Percentiles rank a stretch among this genome's conserved stretches.
Conservation (phyloP, 345 rosid species). For the Rhizophora mangle region DNA sequence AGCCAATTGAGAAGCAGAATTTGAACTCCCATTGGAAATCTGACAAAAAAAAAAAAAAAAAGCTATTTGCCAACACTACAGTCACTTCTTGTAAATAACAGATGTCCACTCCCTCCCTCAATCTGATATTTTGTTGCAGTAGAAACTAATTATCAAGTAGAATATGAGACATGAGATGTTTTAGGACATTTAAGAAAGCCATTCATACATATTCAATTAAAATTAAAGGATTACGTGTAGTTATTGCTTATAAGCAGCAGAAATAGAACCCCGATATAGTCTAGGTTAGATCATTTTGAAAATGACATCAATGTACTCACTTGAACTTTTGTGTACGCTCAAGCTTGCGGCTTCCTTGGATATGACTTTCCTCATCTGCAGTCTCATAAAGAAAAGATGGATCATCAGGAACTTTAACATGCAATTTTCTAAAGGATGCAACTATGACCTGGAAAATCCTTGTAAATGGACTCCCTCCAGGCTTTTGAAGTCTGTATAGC, state of each 20-base stretch:
- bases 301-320: constrained; percentile 32
- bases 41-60: no score
- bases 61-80: no score
- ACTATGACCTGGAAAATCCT: constrained; percentile 78
- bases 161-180: background rate
- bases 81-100: no score
- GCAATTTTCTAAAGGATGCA: constrained; percentile 65
- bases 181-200: background rate
- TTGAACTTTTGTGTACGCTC: constrained; percentile 61
- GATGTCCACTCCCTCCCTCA: no score
- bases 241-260: background rate
- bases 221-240: background rate
- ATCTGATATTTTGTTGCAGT: no score
- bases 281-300: background rate
- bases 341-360: constrained; percentile 82
- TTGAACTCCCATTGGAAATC: no score
- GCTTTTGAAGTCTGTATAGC: constrained; percentile 66
- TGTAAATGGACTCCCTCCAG: constrained; percentile 92
- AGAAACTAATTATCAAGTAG: background rate
- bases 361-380: constrained; percentile 54
- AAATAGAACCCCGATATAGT: background rate
- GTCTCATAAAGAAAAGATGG: constrained; percentile 72
- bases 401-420: constrained; percentile 63
- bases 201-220: background rate
- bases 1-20: no score